These are phyloP conservation scores for Chaetomidium leptoderma DNA, from an alignment of 495 filamentous ascomycete species.

Conservation along the genomic window DNA sequence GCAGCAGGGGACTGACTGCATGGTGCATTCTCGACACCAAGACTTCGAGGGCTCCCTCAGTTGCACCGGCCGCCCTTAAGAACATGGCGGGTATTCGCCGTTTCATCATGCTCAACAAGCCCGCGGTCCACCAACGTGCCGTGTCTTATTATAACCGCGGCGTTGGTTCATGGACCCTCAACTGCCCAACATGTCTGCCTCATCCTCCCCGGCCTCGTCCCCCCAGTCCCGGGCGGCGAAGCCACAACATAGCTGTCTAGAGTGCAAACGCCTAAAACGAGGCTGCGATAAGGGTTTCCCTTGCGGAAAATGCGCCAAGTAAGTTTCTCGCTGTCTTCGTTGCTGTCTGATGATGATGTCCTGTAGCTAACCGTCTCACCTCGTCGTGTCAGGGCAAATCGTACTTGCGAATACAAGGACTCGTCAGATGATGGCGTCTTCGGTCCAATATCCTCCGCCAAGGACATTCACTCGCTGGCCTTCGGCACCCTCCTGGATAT, in stretches of 20 bases:
- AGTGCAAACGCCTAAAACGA: slow-evolving; percentile 30
- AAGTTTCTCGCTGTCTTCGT: slow-evolving; percentile 1
- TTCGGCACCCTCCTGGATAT: slow-evolving; percentile 64
- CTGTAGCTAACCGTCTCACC: background rate
- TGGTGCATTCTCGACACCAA: background rate
- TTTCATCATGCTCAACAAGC: background rate
- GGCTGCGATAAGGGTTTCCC: slow-evolving; percentile 30
- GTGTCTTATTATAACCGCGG: slow-evolving; percentile 1
- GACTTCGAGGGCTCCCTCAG: background rate
- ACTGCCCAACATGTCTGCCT: slow-evolving; percentile 21
- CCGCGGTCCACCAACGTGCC: background rate
- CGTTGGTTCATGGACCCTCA: background rate
- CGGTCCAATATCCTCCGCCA: slow-evolving; percentile 23
- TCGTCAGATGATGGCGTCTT: background rate
- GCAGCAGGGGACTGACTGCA: no score
- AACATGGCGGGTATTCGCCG: slow-evolving; percentile 1
- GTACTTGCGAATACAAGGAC: slow-evolving; percentile 9
- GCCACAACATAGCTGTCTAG: slow-evolving; percentile 28
- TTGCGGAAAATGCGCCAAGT: slow-evolving; percentile 28
- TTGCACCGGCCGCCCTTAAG: background rate
- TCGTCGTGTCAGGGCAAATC: background rate
- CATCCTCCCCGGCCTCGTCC: slow-evolving; percentile 23
- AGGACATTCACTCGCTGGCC: slow-evolving; percentile 26
- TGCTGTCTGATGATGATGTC: background rate
- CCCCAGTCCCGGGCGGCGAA: slow-evolving; percentile 17